phyloP scores from a whole-genome alignment of 192 early-diverging fungal species.

The Dissophora ornata region DNA sequence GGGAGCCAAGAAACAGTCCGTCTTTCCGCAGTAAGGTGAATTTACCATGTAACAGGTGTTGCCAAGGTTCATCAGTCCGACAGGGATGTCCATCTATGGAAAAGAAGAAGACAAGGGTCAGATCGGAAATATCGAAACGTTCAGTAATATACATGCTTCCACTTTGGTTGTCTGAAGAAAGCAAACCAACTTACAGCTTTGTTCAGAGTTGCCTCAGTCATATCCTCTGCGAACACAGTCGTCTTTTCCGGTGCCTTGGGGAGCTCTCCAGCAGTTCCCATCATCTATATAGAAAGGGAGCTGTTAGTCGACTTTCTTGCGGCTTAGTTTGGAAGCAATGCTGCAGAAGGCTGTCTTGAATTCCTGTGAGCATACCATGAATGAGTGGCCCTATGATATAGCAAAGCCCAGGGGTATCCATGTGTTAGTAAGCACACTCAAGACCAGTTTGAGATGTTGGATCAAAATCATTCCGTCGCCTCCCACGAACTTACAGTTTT shows the following conservation, averaged over 20 bases:
- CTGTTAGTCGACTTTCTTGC: too few relatives aligned
- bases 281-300: conserved; percentile 77
- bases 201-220: conserved; percentile 87
- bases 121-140: too few relatives aligned
- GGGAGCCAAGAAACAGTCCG: too few relatives aligned
- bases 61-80: conserved; percentile 90
- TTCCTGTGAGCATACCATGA: conserved; percentile 29
- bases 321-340: too few relatives aligned
- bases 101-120: not conserved
- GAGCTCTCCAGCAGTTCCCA: conserved; percentile 96
- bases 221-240: conserved; percentile 89
- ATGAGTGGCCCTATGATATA: conserved; percentile 31
- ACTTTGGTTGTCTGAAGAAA: too few relatives aligned
- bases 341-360: too few relatives aligned
- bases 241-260: conserved; percentile 81
- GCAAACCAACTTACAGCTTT: conserved; percentile 72
- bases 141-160: too few relatives aligned
- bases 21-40: too few relatives aligned
- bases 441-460: too few relatives aligned
- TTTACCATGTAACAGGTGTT: conserved; percentile 90
- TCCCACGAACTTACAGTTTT: conserved; percentile 69
- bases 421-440: too few relatives aligned
- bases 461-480: not conserved
- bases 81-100: conserved; percentile 85
- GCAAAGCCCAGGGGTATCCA: too few relatives aligned